These are phyloP conservation scores for Irpex sp. DNA, from an alignment of 1,284 basidiomycete species.

Conservation along the genomic window DNA sequence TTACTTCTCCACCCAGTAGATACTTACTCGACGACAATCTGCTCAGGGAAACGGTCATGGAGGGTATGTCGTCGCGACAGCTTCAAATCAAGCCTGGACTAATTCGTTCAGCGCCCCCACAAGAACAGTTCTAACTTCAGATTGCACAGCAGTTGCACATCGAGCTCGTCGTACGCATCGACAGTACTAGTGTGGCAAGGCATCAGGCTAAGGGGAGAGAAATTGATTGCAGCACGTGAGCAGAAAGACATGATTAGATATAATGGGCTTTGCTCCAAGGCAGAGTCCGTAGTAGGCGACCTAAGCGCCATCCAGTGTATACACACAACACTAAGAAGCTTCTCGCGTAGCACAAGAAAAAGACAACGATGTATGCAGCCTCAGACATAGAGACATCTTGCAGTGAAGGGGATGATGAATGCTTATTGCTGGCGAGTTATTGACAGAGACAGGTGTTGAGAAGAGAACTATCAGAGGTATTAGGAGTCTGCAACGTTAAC, in stretches of 20 bases:
- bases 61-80: too few relatives aligned
- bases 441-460: background rate
- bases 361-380: background rate
- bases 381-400: background rate
- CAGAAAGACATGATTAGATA: constrained; percentile 11
- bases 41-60: too few relatives aligned
- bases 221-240: constrained; percentile 12
- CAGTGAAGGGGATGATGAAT: background rate
- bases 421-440: background rate
- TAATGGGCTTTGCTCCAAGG: constrained; percentile 10
- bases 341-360: background rate
- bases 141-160: too few relatives aligned
- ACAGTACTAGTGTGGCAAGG: too few relatives aligned
- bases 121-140: too few relatives aligned
- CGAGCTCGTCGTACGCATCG: too few relatives aligned
- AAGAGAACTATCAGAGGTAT: background rate
- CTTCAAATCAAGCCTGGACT: too few relatives aligned
- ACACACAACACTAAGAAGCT: background rate
- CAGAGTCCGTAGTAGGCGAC: constrained; percentile 10
- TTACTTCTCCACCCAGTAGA: too few relatives aligned
- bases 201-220: background rate
- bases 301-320: constrained; percentile 1
- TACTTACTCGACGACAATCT: too few relatives aligned
- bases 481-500: background rate
- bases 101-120: too few relatives aligned